Base-by-base conservation (phyloP, 495 filamentous ascomycete genomes). In the Lichenothelia convexa region DNA sequence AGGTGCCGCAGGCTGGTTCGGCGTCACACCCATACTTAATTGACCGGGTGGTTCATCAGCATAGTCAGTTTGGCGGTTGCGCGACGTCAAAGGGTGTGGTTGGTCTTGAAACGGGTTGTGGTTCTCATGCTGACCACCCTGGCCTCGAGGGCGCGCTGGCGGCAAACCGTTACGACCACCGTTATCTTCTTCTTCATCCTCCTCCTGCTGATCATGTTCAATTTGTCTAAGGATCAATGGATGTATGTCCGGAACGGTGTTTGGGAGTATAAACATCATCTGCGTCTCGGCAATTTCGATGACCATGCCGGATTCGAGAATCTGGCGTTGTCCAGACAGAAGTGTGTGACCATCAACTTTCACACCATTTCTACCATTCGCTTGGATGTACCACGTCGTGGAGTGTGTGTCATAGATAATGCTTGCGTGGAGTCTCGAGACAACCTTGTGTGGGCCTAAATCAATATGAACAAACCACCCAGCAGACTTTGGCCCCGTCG, bases 221-320 rank as follows among this genome's bases (percentile, higher is more conserved):
- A 12, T 9, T 20, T 27, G 12, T 2, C 13, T 21, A n/a, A 36
- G 20, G 16, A 18, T 18, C 31, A 15, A 18, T 12, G 31, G n/a
- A 1, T n/a, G 13, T 18, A n/a, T 18, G 16, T 8, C 31, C 31
- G 9, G 11, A 3, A 12, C 9, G 15, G 15, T 29, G 16, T 33
- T 18, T n/a, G 89, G 83, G 18, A 86, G 67, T 13, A 93, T 78
- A 59, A 95, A 97, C 71, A 95, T 84, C 89, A 97, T 97, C 60
- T 95, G 84, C 4, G 82, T 74, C 31, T 83, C 83, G 40, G 75
- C 78, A 54, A 94, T 77, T 47, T 91, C 81, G 37, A 97, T 75
- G 34, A 95, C 78, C 50, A 82, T 72, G 21, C 89, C 89, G 51
- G 81, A 87, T 15, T 69, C 66, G 22, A 97, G 65, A 15, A 69